Conservation (phyloP, 2,329 filamentous ascomycete species). For the Ophiostoma ips region DNA sequence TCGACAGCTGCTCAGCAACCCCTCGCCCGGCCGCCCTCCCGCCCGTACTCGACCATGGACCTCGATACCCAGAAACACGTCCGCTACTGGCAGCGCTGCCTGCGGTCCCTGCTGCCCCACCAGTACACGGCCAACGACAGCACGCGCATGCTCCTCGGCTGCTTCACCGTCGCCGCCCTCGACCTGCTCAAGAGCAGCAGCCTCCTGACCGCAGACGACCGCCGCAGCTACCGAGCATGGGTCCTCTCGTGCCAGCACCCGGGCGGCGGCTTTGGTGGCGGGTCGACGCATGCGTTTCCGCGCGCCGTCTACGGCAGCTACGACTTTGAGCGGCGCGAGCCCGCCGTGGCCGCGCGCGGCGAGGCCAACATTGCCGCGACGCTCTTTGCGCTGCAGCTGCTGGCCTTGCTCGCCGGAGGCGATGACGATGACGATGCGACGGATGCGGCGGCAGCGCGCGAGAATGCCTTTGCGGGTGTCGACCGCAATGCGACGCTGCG, state of each 20-base stretch:
- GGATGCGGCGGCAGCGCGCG: not conserved
- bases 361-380: conserved; percentile 70
- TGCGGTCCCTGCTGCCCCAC: conserved; percentile 65
- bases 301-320: conserved; percentile 17
- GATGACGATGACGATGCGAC: conserved; percentile 8
- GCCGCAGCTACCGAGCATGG: conserved; percentile 49
- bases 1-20: not conserved
- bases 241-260: conserved; percentile 78
- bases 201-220: conserved; percentile 28
- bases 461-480: conserved; percentile 45
- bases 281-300: conserved; percentile 51
- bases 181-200: conserved; percentile 53
- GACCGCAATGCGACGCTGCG: conserved; percentile 50
- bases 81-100: conserved; percentile 85
- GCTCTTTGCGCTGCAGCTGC: conserved; percentile 68
- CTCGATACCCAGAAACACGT: conserved; percentile 57
- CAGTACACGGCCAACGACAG: conserved; percentile 82
- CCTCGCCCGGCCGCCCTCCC: not conserved
- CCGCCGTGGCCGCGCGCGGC: conserved; percentile 27
- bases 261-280: conserved; percentile 76
- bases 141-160: conserved; percentile 77
- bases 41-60: conserved; percentile 7
- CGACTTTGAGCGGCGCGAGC: conserved; percentile 27
- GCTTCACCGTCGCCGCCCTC: conserved; percentile 75
- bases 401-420: conserved; percentile 44